phyloP scores from a whole-genome alignment of 78 protist species.

The Mastigamoeba balamuthi region DNA sequence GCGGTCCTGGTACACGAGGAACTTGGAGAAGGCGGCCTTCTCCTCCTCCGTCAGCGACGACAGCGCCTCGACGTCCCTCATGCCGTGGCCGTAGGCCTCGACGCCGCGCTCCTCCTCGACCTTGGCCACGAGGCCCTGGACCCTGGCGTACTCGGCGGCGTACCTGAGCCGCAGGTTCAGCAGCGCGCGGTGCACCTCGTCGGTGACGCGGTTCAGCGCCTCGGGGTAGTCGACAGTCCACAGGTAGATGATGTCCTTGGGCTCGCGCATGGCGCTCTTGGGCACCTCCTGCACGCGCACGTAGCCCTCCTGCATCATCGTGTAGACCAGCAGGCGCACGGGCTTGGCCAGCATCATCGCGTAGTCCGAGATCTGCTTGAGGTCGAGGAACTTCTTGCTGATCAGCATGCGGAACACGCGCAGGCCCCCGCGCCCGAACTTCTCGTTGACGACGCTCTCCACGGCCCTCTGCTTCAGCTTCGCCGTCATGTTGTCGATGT shows the following conservation, averaged over 20 bases:
- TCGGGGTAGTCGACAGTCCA: conserved; percentile 15
- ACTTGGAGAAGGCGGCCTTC: too few relatives aligned
- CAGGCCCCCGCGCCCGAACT: conserved; percentile 13
- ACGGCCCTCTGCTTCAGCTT: conserved; percentile 26
- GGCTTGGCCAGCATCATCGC: conserved; percentile 31
- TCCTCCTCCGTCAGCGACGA: too few relatives aligned
- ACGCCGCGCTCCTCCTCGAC: too few relatives aligned
- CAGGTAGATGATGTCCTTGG: conserved; percentile 24
- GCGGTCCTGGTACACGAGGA: too few relatives aligned
- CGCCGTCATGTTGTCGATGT: conserved; percentile 10
- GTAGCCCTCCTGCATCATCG: conserved; percentile 18
- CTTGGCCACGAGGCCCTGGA: conserved; percentile 2
- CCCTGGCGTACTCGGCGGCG: conserved; percentile 3
- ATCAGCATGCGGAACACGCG: conserved; percentile 21
- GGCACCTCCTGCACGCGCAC: conserved; percentile 38
- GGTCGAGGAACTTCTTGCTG: conserved; percentile 24
- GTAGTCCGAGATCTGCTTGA: conserved; percentile 25
- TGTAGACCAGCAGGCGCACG: conserved; percentile 3
- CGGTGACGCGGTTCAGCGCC: not conserved
- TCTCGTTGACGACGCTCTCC: conserved; percentile 28
- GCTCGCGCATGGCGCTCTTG: conserved; percentile 16
- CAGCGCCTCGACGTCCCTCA: too few relatives aligned
- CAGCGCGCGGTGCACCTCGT: conserved; percentile 25
- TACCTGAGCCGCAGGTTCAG: conserved; percentile 22
- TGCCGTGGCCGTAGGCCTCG: too few relatives aligned